phyloP scores from a whole-genome alignment of 1,284 basidiomycete species.

The Leccinum fuscescens region DNA sequence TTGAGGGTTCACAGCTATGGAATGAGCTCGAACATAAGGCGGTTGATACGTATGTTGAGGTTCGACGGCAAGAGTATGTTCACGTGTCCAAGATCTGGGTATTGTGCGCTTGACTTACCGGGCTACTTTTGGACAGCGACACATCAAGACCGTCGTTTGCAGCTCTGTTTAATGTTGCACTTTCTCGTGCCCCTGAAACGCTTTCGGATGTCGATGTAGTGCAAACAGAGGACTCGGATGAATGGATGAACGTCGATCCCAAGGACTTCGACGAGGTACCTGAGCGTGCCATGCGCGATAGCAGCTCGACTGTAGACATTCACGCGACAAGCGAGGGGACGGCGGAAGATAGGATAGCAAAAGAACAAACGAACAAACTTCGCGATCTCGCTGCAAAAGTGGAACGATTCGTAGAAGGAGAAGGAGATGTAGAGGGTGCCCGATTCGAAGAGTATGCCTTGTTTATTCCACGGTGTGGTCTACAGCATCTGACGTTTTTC shows the following conservation, averaged over 20 bases:
- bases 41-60: slow-evolving; percentile 60
- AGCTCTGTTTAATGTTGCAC: slow-evolving; percentile 61
- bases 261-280: slow-evolving; percentile 65
- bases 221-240: slow-evolving; percentile 61
- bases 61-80: slow-evolving; percentile 65
- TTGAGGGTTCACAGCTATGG: slow-evolving; percentile 78
- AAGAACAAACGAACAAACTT: slow-evolving; percentile 68
- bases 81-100: background rate
- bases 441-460: slow-evolving; percentile 79
- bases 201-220: slow-evolving; percentile 14
- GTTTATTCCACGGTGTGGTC: background rate
- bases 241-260: slow-evolving; percentile 70
- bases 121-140: slow-evolving; percentile 39
- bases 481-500: slow-evolving; percentile 8
- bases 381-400: slow-evolving; percentile 81
- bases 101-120: slow-evolving; percentile 2
- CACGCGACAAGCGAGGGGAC: slow-evolving; percentile 40
- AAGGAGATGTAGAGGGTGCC: slow-evolving; percentile 86
- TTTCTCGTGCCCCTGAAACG: slow-evolving; percentile 41
- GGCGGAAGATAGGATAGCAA: slow-evolving; percentile 49
- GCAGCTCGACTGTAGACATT: slow-evolving; percentile 21
- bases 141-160: slow-evolving; percentile 72
- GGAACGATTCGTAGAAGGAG: slow-evolving; percentile 81
- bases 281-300: slow-evolving; percentile 30
- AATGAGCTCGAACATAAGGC: slow-evolving; percentile 71